These are phyloP conservation scores for Hymenoscyphus linearis DNA, from an alignment of 2,329 filamentous ascomycete species.

Conservation along the genomic window DNA sequence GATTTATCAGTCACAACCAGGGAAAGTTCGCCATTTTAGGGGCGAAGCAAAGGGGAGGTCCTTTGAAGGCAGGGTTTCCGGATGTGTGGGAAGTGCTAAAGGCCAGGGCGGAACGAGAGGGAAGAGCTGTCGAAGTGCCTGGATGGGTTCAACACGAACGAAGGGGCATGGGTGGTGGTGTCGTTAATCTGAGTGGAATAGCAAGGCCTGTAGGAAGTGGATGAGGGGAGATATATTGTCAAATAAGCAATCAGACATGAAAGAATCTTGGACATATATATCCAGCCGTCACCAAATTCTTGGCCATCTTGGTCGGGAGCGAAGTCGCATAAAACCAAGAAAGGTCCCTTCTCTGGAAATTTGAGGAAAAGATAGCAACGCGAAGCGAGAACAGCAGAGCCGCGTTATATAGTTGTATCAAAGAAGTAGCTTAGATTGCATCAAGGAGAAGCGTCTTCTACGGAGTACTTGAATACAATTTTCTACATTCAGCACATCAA, in stretches of 20 bases:
- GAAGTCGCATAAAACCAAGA: no score
- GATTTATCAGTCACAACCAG: constrained; percentile 75
- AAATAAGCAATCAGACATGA: background rate
- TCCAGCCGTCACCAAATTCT: background rate
- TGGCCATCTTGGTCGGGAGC: no score
- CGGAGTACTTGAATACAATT: background rate
- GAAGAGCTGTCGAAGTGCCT: constrained; percentile 51
- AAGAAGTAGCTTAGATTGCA: background rate
- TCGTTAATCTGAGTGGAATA: constrained; percentile 50
- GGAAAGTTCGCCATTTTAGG: constrained; percentile 79
- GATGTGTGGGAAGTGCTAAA: constrained; percentile 64
- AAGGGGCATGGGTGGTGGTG: constrained; percentile 42
- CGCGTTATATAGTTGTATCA: background rate
- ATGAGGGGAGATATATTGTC: background rate
- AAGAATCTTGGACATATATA: background rate
- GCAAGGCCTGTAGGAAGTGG: constrained; percentile 44
- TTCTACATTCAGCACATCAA: background rate
- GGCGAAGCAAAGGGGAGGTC: constrained; percentile 59
- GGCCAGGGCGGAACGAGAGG: constrained; percentile 53
- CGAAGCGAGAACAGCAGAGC: background rate
- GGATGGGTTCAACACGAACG: constrained; percentile 61
- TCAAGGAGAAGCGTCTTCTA: background rate
- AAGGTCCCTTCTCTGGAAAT: background rate
- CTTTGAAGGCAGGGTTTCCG: constrained; percentile 70
- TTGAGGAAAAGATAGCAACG: background rate